Conservation (phyloP, 192 early-diverging fungal genomes). For the Pilobolus umbonatus region DNA sequence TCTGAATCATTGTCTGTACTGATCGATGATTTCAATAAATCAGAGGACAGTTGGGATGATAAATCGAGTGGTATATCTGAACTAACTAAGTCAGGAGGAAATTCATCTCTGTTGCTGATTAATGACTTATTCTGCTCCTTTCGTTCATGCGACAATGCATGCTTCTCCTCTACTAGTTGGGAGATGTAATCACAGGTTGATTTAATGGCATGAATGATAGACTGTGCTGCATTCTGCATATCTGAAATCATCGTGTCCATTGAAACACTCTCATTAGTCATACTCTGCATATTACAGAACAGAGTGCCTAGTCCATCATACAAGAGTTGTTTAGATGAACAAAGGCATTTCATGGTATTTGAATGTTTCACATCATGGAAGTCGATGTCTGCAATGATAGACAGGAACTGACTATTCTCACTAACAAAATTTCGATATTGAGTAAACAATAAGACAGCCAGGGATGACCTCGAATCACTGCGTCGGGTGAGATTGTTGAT, state of each 20-base stretch:
- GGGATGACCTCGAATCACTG: background rate
- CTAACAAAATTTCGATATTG: conserved; percentile 17
- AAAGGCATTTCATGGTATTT: background rate
- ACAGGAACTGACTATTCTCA: conserved; percentile 14
- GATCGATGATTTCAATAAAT: too few species aligned
- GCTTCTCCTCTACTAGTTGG: background rate
- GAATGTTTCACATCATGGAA: background rate
- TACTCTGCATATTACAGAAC: conserved; percentile 23
- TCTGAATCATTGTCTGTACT: too few species aligned
- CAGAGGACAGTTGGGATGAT: too few species aligned
- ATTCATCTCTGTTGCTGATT: too few species aligned
- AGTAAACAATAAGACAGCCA: conserved; percentile 11
- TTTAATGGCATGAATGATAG: conserved; percentile 8
- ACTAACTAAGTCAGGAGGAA: too few species aligned
- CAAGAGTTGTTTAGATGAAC: background rate
- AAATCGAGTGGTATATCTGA: too few species aligned
- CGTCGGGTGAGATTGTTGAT: background rate
- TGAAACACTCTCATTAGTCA: conserved; percentile 5
- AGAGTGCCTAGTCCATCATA: conserved; percentile 7
- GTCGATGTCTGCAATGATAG: conserved; percentile 19
- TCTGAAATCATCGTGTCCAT: background rate
- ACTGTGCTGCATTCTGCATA: background rate
- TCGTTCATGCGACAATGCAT: too few species aligned
- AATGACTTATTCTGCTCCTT: too few species aligned
- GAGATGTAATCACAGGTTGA: conserved; percentile 11